Evolutionary conservation across 148 eudicot genomes (phyloP), one percentile per base, ranked within the genome.

Genomic region (Chenopodium suecicum): DNA sequence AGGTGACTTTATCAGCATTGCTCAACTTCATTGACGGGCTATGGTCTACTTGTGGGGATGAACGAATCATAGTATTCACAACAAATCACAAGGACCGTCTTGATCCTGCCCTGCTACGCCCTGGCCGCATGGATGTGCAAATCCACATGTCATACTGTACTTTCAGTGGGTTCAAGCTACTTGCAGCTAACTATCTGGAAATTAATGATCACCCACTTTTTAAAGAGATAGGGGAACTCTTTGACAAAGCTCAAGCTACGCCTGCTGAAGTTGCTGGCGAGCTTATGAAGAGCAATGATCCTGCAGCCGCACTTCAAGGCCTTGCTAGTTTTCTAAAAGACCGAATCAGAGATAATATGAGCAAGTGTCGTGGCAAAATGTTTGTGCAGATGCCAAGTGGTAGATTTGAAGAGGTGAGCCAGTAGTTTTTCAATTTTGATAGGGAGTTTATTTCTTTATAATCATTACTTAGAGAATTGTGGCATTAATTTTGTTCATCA

Each of bases 11-110:
- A 54, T 89, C 97, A 19, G 97, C 92, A 19, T 62, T 91, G 78
- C 90, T 92, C 19, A 92, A 91, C 80, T 92, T 92, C 83, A 86
- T 90, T 0, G 95, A 90, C 13, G 95, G 93, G 9, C 62, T 92
- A 80, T 92, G 97, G 97, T 92, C 97, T 10, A 88, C 89, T n/a
- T 89, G 92, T 73, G 94, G 94, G n/a, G 97, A 92, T 66, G 94
- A 90, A 66, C 80, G 92, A 27, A 90, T 90, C n/a, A 89, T 92
- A n/a, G 80, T 92, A 9, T 91, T 92, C 87, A 92, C 94, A 1
- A 92, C 94, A 27, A 92, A 92, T 81, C 92, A 91, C 86, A 91
- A 87, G 80, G 97, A 91, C 69, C 87, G 85, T 44, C 88, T 92
- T 2, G 97, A 92, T 56, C 91, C 94, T 9, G 94, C 94, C 1